Conservation (phyloP, 2,329 filamentous ascomycete species). For the Bipolaris gigantea region DNA sequence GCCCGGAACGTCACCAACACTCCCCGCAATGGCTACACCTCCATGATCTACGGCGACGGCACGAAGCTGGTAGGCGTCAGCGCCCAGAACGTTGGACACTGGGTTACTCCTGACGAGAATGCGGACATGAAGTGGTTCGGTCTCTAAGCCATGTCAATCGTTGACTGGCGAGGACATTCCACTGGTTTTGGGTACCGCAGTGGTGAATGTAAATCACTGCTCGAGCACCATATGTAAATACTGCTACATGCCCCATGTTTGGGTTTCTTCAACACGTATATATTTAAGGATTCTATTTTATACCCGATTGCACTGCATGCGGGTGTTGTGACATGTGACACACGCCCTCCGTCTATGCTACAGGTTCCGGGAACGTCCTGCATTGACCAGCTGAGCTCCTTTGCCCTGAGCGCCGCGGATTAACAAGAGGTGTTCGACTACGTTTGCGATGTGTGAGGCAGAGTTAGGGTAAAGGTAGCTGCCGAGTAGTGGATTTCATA, state of each 20-base stretch:
- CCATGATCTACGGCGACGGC: constrained; percentile 34
- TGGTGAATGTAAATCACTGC: neutral
- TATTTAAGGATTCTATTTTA: neutral
- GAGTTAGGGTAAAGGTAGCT: no score
- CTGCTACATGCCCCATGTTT: neutral
- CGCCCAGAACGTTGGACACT: constrained; percentile 30
- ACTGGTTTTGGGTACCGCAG: neutral
- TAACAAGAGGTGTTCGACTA: no score
- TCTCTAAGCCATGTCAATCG: neutral
- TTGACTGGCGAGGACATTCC: neutral
- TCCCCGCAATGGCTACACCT: constrained; percentile 28
- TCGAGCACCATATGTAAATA: neutral
- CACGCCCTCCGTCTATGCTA: neutral
- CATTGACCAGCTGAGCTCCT: no score
- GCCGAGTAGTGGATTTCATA: no score
- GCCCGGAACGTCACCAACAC: constrained; percentile 23
- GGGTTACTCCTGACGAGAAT: constrained; percentile 21
- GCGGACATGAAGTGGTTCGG: constrained; percentile 18
- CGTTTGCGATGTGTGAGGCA: no score
- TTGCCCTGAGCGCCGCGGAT: no score
- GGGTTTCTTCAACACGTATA: neutral
- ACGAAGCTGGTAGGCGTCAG: constrained; percentile 30
- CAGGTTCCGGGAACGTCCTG: neutral
- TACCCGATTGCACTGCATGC: no score
- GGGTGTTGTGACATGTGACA: neutral